Base-by-base conservation (phyloP, 2,329 filamentous ascomycete species). In the Emmonsiellopsis sp. region DNA sequence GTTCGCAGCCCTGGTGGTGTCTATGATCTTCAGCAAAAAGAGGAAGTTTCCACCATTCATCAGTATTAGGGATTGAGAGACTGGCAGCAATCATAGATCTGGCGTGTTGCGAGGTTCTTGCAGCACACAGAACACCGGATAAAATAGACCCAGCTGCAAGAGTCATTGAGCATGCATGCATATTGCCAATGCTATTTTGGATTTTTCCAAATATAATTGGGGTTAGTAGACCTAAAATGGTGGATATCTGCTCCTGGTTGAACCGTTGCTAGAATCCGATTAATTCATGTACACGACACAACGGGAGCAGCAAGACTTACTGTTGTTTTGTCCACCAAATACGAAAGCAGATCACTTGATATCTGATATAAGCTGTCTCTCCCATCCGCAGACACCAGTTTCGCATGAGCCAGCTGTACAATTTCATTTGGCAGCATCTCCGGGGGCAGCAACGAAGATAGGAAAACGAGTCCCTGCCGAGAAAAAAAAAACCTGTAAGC, bases 321-420 rank as follows among this genome's bases (percentile, higher is more conserved):
- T 40, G 64, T 64, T 50, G 68, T 60, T 55, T 70, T 66, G 50
- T 70, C 64, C 31, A 74, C 57, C 13, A 73, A 54, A 0, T 61
- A 62, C 44, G 61, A 52, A 32, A 65, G 51, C 31, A 60, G 54
- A 17, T 60, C 53, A 13, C 52, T 42, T 11, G 67, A 59, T 27
- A 71, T 52, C 2, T 42, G 47, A 17, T 57, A 56, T 32, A 68
- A 42, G 1, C 60, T 53, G 42, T 43, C 53, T 14, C 53, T 53
- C 32, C 60, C 63, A 5, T 62, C 55, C 8, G 63, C 58, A 9
- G 62, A 64, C 5, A 66, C 50, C 32, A 69, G 56, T 17, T 55
- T 56, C 14, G 64, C 57, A 21, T 65, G 43, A 8, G 62, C 60
- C 34, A 64, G 49, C 1, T 55, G 53, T 3, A 60, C 55, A 40